Conservation (phyloP, 257 asterid species). For the Solanum bulbocastanum region DNA sequence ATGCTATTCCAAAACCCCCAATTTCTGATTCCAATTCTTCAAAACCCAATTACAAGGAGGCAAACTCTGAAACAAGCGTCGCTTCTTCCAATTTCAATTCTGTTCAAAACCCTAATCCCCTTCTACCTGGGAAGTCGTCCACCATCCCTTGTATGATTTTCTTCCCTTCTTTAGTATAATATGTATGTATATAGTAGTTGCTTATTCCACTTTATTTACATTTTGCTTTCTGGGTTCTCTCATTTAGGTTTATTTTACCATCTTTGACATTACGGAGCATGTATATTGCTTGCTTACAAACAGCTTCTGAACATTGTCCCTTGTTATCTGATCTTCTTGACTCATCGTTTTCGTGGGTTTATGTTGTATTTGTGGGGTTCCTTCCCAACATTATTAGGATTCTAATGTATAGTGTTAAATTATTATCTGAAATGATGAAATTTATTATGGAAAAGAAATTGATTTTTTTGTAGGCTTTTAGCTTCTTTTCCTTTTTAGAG, state of each 20-base stretch:
- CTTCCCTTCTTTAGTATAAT: neutral
- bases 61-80: slow-evolving; percentile 38
- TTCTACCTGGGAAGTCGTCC: slow-evolving; percentile 6
- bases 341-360: neutral
- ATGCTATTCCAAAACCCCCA: slow-evolving; percentile 11
- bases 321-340: neutral
- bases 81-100: slow-evolving; percentile 32
- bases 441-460: neutral
- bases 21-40: slow-evolving; percentile 10
- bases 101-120: slow-evolving; percentile 21
- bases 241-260: neutral
- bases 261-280: neutral
- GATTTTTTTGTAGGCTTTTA: neutral
- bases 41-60: slow-evolving; percentile 3
- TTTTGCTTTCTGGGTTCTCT: neutral
- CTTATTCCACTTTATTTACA: neutral
- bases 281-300: neutral
- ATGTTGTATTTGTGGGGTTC: neutral
- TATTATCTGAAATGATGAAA: neutral
- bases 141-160: slow-evolving; percentile 12
- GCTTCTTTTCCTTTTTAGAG: neutral
- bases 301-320: neutral
- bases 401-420: neutral
- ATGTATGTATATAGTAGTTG: neutral
- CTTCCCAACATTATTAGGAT: neutral